Evolutionary conservation across 2,329 filamentous ascomycete species (phyloP).

Genomic region (Helicocarpus griseus): DNA sequence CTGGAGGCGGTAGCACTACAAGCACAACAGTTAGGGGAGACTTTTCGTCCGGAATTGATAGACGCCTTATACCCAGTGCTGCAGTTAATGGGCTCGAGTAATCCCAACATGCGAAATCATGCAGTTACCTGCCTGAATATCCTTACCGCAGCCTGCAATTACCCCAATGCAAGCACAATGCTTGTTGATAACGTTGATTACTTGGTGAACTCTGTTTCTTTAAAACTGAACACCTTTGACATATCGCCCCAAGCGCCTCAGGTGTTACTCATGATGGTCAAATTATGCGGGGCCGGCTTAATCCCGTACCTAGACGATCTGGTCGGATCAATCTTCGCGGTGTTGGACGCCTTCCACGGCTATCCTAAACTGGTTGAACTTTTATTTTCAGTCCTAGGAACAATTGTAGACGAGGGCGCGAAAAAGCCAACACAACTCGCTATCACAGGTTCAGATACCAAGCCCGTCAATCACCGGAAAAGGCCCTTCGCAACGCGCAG

Average conservation of each 20-base stretch:
- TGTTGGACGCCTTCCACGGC: conserved; percentile 89
- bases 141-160: conserved; percentile 66
- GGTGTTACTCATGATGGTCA: conserved; percentile 90
- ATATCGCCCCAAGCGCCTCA: conserved; percentile 85
- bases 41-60: conserved; percentile 76
- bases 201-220: conserved; percentile 81
- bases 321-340: conserved; percentile 80
- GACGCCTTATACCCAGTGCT: conserved; percentile 88
- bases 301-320: conserved; percentile 88
- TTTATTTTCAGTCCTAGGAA: conserved; percentile 71
- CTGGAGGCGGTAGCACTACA: conserved; percentile 72
- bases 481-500: conserved; percentile 20
- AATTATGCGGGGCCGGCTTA: conserved; percentile 67
- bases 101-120: conserved; percentile 61
- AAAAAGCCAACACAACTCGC: conserved; percentile 43
- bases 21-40: conserved; percentile 53
- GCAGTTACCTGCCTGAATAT: conserved; percentile 75
- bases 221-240: conserved; percentile 85
- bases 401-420: conserved; percentile 73
- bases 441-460: conserved; percentile 26
- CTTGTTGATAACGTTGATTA: conserved; percentile 92
- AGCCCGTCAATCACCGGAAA: conserved; percentile 20
- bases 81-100: conserved; percentile 69
- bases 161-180: conserved; percentile 62
- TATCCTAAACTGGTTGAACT: conserved; percentile 78